Evolutionary conservation across 176 grass and related monocot genomes (phyloP), one percentile per base, ranked within the genome.

Genomic region (Olyra latifolia): DNA sequence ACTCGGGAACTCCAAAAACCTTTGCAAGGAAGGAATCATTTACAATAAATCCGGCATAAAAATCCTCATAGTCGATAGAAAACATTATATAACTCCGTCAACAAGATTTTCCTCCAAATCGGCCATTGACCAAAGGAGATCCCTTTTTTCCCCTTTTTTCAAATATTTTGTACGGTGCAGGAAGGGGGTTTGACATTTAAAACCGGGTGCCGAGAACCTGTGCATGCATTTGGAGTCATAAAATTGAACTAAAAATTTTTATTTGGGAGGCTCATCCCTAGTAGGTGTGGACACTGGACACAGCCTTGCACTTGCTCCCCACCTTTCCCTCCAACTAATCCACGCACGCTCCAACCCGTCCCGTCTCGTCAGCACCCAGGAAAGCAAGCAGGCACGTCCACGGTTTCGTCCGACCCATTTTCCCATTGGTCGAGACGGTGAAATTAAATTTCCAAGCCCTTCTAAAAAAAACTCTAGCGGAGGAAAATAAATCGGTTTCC

Each of bases 301-400:
- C 80, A 23, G 39, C 46, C 58, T 70, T 81, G 86, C 74, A 35
- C 54, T 70, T 81, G 86, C 74, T 45, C 54, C 82, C 72, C 3
- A 47, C 63, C 50, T 57, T 60, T 53, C 56, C 54, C 56, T 85
- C 67, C 75, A 32, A 76, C 82, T 12, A 47, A 65, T 56, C 43
- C 57, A 62, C 3, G 75, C 76, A 53, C 71, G 62, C 62, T 43
- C 16, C 28, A 41, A 61, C 59, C 29, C 47, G 47, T 35, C 32
- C 32, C 8, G 61, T 87, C 79, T 7, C 24, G 19, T 66, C 67
- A 19, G 27, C 68, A 22, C 76, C 41, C 60, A 7, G 32, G 20
- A 71, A 71, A 69, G 23, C 12, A 1, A 19, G 39, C 52, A 1
- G 9, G 29, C 65, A 56, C 54, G 76, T 72, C 72, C 67, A 78